phyloP scores from a whole-genome alignment of 352 stramenopile genomes.

The Thalassiosira gravida region DNA sequence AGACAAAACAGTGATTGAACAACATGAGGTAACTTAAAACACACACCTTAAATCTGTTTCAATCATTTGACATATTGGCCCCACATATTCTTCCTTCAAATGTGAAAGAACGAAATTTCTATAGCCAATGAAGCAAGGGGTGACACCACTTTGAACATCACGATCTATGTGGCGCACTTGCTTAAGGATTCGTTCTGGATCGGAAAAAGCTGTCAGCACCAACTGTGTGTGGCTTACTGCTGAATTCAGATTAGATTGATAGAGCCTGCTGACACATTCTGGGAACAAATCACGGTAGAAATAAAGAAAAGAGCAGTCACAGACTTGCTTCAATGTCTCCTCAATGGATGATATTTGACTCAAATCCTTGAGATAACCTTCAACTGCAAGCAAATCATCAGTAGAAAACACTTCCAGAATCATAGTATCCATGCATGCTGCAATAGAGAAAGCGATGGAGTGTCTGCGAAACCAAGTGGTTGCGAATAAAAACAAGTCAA shows the following conservation, averaged over 20 bases:
- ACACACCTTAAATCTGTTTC: constrained; percentile 90
- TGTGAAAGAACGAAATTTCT: constrained; percentile 53
- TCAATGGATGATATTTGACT: constrained; percentile 88
- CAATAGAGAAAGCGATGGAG: too few species aligned
- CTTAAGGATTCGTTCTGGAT: constrained; percentile 65
- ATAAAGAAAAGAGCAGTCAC: constrained; percentile 92
- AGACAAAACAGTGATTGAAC: too few species aligned
- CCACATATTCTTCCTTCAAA: constrained; percentile 82
- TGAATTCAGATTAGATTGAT: constrained; percentile 63
- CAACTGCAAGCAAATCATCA: constrained; percentile 72
- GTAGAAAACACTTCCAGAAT: constrained; percentile 42
- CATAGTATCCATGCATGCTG: constrained; percentile 49
- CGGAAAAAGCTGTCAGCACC: constrained; percentile 57
- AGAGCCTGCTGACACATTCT: constrained; percentile 88
- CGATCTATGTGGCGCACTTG: constrained; percentile 34
- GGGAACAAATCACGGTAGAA: constrained; percentile 90
- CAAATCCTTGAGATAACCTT: constrained; percentile 69
- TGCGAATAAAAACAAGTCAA: constrained; percentile 1
- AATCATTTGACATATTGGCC: constrained; percentile 91
- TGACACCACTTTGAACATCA: constrained; percentile 14
- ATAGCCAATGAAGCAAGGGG: constrained; percentile 34
- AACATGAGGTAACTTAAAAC: constrained; percentile 17
- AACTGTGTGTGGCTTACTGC: constrained; percentile 37
- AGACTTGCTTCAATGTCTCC: constrained; percentile 87
- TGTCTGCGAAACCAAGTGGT: too few species aligned